Conservation (phyloP, 1,139 yeast genomes). For the Pichia sp. region DNA sequence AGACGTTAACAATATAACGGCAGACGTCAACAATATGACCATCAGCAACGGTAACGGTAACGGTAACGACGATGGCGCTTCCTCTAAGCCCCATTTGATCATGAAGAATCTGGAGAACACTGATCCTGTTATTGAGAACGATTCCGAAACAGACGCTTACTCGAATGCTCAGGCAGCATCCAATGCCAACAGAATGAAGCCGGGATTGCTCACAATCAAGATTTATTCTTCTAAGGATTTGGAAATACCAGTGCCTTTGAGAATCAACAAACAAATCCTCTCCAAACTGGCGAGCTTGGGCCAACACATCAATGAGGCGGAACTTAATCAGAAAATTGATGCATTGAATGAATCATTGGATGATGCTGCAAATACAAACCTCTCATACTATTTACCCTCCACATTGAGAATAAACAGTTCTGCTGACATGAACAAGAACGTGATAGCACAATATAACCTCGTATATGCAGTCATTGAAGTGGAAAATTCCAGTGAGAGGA, state of each 20-base stretch:
- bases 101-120: slow-evolving; percentile 24
- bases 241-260: slow-evolving; percentile 44
- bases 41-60: no score
- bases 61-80: no score
- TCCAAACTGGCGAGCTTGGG: slow-evolving; percentile 40
- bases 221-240: slow-evolving; percentile 56
- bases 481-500: slow-evolving; percentile 46
- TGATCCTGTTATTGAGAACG: slow-evolving; percentile 24
- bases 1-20: slow-evolving; percentile 14
- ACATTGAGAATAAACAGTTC: slow-evolving; percentile 43
- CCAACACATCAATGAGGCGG: slow-evolving; percentile 30
- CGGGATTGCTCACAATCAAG: slow-evolving; percentile 67
- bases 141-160: neutral
- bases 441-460: slow-evolving; percentile 32
- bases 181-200: slow-evolving; percentile 27
- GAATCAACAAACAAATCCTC: slow-evolving; percentile 45
- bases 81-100: slow-evolving; percentile 18
- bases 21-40: slow-evolving; percentile 5
- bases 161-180: no score
- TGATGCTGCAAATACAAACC: slow-evolving; percentile 21
- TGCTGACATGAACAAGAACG: slow-evolving; percentile 38
- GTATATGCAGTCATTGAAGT: slow-evolving; percentile 65
- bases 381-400: slow-evolving; percentile 54
- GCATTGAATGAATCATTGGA: slow-evolving; percentile 29
- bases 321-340: slow-evolving; percentile 35